phyloP scores from a whole-genome alignment of 805 yeast species.

The Ogataea polymorpha region DNA sequence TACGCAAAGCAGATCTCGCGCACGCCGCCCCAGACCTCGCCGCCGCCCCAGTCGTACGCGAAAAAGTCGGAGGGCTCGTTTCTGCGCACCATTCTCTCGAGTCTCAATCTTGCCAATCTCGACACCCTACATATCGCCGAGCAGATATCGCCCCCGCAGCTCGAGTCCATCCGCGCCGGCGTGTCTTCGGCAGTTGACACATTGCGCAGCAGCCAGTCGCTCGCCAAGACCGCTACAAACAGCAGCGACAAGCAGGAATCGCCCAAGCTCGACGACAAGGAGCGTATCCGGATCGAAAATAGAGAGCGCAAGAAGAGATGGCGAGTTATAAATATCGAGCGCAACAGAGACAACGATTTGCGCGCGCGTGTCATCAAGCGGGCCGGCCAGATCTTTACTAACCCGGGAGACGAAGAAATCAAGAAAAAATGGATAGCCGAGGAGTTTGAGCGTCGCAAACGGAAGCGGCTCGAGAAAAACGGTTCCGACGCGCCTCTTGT shows the following conservation, averaged over 20 bases:
- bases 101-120: constrained; percentile 10
- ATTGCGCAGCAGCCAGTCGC: neutral
- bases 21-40: neutral
- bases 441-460: constrained; percentile 66
- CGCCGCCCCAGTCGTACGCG: constrained; percentile 1
- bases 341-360: constrained; percentile 86
- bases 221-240: neutral
- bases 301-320: constrained; percentile 77
- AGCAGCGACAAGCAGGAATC: constrained; percentile 2
- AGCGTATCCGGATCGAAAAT: constrained; percentile 61
- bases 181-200: constrained; percentile 15
- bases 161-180: constrained; percentile 15
- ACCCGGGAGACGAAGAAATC: constrained; percentile 49
- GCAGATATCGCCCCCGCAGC: constrained; percentile 12
- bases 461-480: constrained; percentile 49
- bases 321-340: constrained; percentile 75
- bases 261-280: constrained; percentile 40
- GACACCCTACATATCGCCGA: constrained; percentile 10
- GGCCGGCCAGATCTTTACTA: constrained; percentile 67
- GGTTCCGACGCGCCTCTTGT: constrained; percentile 9
- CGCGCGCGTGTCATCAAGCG: constrained; percentile 73
- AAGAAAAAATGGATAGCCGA: constrained; percentile 65
- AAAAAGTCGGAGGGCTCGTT: constrained; percentile 15
- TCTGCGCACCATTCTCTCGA: constrained; percentile 13
- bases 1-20: constrained; percentile 3